These are phyloP conservation scores for Kodamaea hsintzibuensis DNA, from an alignment of 805 yeast genomes.

Conservation along the genomic window DNA sequence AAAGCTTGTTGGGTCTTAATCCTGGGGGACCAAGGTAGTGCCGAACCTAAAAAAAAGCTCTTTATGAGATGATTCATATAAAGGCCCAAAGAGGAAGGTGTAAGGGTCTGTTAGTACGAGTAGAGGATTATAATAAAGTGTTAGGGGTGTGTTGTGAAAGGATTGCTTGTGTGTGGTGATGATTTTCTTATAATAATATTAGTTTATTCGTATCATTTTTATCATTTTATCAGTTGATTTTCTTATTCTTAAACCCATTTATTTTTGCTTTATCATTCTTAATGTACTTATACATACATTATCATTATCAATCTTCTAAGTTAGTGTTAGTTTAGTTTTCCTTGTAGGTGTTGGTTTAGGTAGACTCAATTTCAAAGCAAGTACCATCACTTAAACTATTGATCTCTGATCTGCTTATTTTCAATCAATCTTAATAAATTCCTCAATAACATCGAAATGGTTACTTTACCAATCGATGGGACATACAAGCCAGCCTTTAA, in stretches of 20 bases:
- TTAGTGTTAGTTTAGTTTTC: too few relatives aligned
- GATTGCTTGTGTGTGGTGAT: neutral
- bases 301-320: too few relatives aligned
- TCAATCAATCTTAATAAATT: slow-evolving; percentile 80
- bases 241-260: neutral
- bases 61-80: too few relatives aligned
- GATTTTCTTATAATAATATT: too few relatives aligned
- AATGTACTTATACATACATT: neutral
- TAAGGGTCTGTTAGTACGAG: neutral
- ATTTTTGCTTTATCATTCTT: neutral
- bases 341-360: too few relatives aligned
- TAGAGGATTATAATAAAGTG: neutral
- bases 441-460: slow-evolving; percentile 90
- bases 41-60: neutral
- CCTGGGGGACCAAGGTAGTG: neutral
- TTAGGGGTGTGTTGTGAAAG: neutral
- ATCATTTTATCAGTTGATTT: neutral
- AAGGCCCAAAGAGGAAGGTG: neutral
- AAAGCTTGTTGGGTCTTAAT: neutral
- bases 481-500: slow-evolving; percentile 87
- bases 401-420: slow-evolving; percentile 46
- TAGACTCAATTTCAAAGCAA: neutral
- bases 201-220: too few relatives aligned
- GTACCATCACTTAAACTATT: too few relatives aligned
- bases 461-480: slow-evolving; percentile 95